Evolutionary conservation across 176 grass and related monocot genomes (phyloP).

Genomic region (Echinochloa phyllopogon): DNA sequence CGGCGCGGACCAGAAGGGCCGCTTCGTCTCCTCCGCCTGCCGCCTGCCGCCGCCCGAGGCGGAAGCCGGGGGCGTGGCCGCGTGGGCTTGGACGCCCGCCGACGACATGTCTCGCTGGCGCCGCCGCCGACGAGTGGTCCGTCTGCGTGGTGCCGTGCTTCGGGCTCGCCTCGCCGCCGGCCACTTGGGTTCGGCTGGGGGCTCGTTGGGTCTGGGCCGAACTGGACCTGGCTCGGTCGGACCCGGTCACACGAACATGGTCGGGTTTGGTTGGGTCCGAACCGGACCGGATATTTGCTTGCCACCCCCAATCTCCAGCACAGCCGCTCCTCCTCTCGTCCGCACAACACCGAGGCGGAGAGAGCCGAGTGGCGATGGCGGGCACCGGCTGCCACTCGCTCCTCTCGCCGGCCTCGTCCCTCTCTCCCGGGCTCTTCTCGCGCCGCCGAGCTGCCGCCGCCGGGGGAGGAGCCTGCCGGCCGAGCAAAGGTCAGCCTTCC

Average conservation of each 20-base stretch:
- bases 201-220: background rate
- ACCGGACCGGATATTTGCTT: slow-evolving; percentile 29
- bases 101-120: slow-evolving; percentile 8
- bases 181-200: background rate
- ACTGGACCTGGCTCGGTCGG: background rate
- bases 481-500: slow-evolving; percentile 10
- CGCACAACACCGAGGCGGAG: slow-evolving; percentile 17
- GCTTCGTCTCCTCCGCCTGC: slow-evolving; percentile 44
- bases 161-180: background rate
- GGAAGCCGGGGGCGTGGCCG: slow-evolving; percentile 1
- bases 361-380: slow-evolving; percentile 30
- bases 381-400: slow-evolving; percentile 44
- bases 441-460: background rate
- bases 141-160: background rate
- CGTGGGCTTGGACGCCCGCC: background rate
- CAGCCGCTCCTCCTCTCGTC: slow-evolving; percentile 32
- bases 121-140: too few species aligned
- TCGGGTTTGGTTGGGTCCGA: background rate
- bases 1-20: slow-evolving; percentile 52
- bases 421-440: slow-evolving; percentile 6
- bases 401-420: slow-evolving; percentile 16
- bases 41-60: background rate
- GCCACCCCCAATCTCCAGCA: slow-evolving; percentile 6
- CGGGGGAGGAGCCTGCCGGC: background rate
- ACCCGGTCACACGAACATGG: background rate